These are phyloP conservation scores for Apiospora saccharicola DNA, from an alignment of 2,329 filamentous ascomycete species.

Conservation along the genomic window DNA sequence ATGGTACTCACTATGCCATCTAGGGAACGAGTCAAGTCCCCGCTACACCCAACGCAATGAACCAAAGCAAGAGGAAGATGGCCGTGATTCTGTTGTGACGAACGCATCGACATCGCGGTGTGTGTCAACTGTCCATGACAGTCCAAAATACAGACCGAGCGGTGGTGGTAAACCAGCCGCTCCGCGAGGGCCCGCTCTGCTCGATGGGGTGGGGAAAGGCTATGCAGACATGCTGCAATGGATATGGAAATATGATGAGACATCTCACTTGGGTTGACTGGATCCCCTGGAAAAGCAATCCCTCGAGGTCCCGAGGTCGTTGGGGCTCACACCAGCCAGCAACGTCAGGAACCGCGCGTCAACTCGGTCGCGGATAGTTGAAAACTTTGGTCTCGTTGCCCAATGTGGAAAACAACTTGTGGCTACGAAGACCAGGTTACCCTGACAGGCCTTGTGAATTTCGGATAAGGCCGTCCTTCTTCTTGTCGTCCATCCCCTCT, in stretches of 20 bases:
- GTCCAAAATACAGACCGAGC: not conserved
- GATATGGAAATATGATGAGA: not conserved
- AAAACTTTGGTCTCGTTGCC: not conserved
- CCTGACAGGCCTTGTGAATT: not conserved
- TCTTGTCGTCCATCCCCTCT: not conserved
- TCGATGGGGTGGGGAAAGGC: not conserved
- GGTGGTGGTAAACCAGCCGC: not conserved
- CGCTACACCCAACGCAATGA: not conserved
- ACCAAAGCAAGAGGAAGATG: not conserved
- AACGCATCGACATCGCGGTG: not conserved
- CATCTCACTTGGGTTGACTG: not conserved
- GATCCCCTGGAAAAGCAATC: not conserved
- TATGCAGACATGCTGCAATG: constrained; percentile 7
- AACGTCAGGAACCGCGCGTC: constrained; percentile 7
- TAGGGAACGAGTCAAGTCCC: not conserved
- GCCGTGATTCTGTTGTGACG: not conserved
- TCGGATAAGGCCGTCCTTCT: not conserved
- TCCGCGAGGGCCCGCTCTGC: not conserved
- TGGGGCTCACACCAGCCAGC: not conserved
- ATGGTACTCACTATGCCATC: not conserved
- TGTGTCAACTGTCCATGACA: constrained; percentile 4
- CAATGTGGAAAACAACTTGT: not conserved
- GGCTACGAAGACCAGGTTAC: not conserved
- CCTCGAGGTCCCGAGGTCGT: constrained; percentile 1
- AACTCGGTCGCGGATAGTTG: not conserved